Evolutionary conservation across 2,329 filamentous ascomycete species (phyloP).

Genomic region (Trichoderma harzianum): DNA sequence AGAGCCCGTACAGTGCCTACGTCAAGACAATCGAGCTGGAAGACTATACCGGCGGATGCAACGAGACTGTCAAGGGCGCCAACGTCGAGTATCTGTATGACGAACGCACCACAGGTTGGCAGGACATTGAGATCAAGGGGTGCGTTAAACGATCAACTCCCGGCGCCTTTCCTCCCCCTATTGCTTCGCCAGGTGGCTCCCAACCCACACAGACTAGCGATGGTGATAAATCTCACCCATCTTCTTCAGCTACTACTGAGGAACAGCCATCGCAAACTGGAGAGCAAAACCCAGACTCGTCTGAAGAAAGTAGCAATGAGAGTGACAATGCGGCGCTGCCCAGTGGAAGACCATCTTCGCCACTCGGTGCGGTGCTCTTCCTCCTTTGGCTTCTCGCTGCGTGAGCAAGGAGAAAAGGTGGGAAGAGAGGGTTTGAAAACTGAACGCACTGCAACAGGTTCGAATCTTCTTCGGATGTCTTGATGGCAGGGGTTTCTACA

Average conservation of each 20-base stretch:
- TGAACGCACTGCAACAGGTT: neutral
- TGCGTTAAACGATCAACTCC: constrained; percentile 24
- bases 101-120: constrained; percentile 29
- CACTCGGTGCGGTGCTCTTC: constrained; percentile 19
- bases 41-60: constrained; percentile 31
- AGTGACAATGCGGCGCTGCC: constrained; percentile 15
- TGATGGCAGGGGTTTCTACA: neutral
- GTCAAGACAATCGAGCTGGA: constrained; percentile 28
- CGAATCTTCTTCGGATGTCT: neutral
- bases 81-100: constrained; percentile 30
- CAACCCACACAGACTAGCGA: neutral
- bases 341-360: constrained; percentile 12
- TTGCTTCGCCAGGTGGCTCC: neutral
- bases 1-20: constrained; percentile 26
- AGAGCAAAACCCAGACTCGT: constrained; percentile 2
- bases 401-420: neutral
- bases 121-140: constrained; percentile 29
- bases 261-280: constrained; percentile 6
- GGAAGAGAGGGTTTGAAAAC: neutral
- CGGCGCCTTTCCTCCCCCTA: constrained; percentile 9
- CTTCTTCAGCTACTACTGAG: neutral
- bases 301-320: neutral
- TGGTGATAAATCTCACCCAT: neutral
- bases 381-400: constrained; percentile 20
- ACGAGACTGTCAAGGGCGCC: constrained; percentile 14